Base-by-base conservation (phyloP, 2,329 filamentous ascomycete species). In the Talaromyces sp. region DNA sequence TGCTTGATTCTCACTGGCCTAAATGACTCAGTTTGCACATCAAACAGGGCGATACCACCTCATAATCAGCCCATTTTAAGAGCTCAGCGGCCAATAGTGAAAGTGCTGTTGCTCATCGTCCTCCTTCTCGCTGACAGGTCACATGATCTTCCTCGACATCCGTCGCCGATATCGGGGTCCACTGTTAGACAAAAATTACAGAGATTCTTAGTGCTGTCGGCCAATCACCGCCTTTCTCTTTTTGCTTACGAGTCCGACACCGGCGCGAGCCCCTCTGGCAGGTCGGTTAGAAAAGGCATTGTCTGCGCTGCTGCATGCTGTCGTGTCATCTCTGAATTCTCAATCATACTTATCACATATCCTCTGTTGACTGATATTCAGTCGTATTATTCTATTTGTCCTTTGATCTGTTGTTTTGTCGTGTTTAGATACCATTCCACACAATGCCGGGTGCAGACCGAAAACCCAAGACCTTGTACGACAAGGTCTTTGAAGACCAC, bases 401-500 rank as follows among this genome's bases (percentile, higher is more conserved):
- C 45, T 3, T 63, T 63, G 24, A 14, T 48, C 14, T 13, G 11
- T 52, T 47, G 31, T 61, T 54, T 37, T 60, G 33, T 63, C 37
- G 35, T 35, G 50, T 63, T 43, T 54, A 31, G 10, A 22, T 63
- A 33, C 24, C 33, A 39, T 57, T 45, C 43, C 52, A 24, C 73
- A 83, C 78, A 72, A 62, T 96, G 92, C 92, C 92, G 76, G 86
- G 84, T 75, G 87, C 86, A 72, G 88, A 90, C 71, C 83, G 84
- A 77, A 85, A 84, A 69, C 92, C 91, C 63, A 89, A 89, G 80
- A 97, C 93, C 72, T 85, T 97, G 75, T 98, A 98, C 82, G 94
- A 98, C 85, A 98, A 98, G 88, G 93, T 98, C 80, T 90, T 98
- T 74, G 87, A 92, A 73, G 90, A 90, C 82, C 95, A 99, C 79